These are phyloP conservation scores for Lactarius indigo DNA, from an alignment of 768 basidiomycete genomes.

Conservation along the genomic window DNA sequence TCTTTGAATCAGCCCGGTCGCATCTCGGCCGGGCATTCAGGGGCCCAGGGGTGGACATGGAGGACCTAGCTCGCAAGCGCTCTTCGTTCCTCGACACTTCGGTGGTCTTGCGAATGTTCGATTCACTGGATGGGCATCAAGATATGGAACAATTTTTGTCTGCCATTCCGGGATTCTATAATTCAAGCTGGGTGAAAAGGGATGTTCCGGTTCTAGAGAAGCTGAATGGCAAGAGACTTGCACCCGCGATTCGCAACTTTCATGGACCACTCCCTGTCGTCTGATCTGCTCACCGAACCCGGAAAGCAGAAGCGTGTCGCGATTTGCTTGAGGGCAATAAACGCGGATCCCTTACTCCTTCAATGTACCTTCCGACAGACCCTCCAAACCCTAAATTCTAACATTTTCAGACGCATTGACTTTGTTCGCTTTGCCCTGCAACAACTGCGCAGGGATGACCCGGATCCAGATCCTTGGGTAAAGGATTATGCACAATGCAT, in stretches of 20 bases:
- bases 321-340: not conserved
- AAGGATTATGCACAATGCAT: conserved; percentile 8
- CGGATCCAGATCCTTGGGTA: not conserved
- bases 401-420: not conserved
- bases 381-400: not conserved
- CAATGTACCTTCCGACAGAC: not conserved
- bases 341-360: not conserved
- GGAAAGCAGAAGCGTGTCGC: not conserved
- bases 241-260: not conserved
- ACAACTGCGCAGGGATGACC: not conserved
- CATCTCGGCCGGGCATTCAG: not conserved
- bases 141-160: not conserved
- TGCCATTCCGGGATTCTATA: not conserved
- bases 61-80: not conserved
- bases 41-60: not conserved
- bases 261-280: not conserved
- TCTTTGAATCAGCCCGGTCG: not conserved
- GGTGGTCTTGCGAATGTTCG: not conserved
- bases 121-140: not conserved
- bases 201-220: not conserved
- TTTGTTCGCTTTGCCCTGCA: not conserved
- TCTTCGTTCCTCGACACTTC: not conserved
- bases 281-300: not conserved
- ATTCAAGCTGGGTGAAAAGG: not conserved
- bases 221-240: not conserved